phyloP scores from a whole-genome alignment of 192 early-diverging fungal genomes.

The Fimicolochytrium jonesii region DNA sequence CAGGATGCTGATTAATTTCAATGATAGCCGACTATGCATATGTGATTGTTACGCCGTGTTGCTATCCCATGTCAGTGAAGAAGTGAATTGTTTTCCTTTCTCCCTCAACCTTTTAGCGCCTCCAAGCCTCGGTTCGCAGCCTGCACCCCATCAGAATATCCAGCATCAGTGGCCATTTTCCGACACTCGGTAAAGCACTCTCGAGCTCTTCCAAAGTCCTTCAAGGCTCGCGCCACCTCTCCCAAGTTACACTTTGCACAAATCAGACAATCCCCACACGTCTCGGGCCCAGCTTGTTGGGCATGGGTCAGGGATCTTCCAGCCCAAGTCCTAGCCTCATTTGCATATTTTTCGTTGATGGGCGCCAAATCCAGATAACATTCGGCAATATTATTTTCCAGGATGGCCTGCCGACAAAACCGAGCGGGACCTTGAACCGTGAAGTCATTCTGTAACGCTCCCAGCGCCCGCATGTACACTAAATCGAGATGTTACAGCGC shows the following conservation, averaged over 20 bases:
- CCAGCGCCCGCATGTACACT: constrained; percentile 20
- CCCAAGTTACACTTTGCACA: constrained; percentile 21
- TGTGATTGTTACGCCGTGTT: too few species aligned
- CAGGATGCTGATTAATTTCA: too few species aligned
- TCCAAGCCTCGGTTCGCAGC: too few species aligned
- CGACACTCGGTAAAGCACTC: too few species aligned
- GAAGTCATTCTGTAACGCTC: constrained; percentile 2
- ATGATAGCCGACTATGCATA: too few species aligned
- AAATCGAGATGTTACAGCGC: neutral
- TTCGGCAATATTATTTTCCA: constrained; percentile 24
- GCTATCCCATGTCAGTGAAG: too few species aligned
- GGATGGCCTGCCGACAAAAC: constrained; percentile 15
- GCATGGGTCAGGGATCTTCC: neutral
- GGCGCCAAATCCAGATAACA: neutral
- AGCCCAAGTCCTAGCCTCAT: constrained; percentile 1
- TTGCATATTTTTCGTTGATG: neutral
- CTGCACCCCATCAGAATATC: too few species aligned
- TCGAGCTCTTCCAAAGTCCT: too few species aligned
- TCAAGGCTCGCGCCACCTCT: neutral
- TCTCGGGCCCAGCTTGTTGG: neutral
- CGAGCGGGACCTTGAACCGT: neutral
- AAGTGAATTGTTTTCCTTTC: too few species aligned
- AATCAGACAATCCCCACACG: constrained; percentile 7
- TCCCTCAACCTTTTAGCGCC: too few species aligned
- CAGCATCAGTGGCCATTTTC: too few species aligned